These are phyloP conservation scores for Colletotrichum chrysophilum DNA, from an alignment of 2,329 filamentous ascomycete genomes.

Conservation along the genomic window DNA sequence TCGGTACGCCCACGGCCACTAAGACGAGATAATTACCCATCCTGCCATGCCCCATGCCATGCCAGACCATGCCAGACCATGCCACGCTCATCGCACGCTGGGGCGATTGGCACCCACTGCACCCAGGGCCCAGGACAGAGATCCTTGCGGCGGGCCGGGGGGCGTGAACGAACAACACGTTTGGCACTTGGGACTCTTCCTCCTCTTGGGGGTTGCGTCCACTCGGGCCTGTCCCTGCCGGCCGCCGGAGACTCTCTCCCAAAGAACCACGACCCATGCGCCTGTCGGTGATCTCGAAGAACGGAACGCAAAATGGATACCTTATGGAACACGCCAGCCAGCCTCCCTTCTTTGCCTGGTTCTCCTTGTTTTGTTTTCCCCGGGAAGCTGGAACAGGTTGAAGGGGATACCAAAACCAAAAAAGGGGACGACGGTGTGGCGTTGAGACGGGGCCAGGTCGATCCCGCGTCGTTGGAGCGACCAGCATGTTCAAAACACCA, in stretches of 20 bases:
- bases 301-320: conserved; percentile 18
- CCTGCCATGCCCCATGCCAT: not conserved
- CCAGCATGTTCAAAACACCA: conserved; percentile 5
- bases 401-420: not conserved
- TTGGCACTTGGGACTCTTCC: not conserved
- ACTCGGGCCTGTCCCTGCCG: conserved; percentile 20
- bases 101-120: conserved; percentile 9
- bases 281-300: conserved; percentile 21
- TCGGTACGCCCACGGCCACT: not conserved
- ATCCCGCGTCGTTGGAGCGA: conserved; percentile 8
- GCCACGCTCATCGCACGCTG: conserved; percentile 18
- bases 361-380: not conserved
- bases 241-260: not conserved
- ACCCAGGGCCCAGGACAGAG: not conserved
- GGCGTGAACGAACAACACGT: conserved; percentile 13
- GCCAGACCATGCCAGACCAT: conserved; percentile 7
- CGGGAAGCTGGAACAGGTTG: not conserved
- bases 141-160: conserved; percentile 12
- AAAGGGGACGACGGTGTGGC: conserved; percentile 4
- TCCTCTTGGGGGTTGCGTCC: not conserved
- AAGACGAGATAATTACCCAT: conserved; percentile 11
- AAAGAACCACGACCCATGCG: conserved; percentile 16
- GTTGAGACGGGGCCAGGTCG: not conserved
- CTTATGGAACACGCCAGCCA: conserved; percentile 8
- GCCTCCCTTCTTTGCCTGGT: conserved; percentile 3